Evolutionary conservation across 768 basidiomycete genomes (phyloP), one percentile per base, ranked within the genome.

Genomic region (Podaxis pistillaris): DNA sequence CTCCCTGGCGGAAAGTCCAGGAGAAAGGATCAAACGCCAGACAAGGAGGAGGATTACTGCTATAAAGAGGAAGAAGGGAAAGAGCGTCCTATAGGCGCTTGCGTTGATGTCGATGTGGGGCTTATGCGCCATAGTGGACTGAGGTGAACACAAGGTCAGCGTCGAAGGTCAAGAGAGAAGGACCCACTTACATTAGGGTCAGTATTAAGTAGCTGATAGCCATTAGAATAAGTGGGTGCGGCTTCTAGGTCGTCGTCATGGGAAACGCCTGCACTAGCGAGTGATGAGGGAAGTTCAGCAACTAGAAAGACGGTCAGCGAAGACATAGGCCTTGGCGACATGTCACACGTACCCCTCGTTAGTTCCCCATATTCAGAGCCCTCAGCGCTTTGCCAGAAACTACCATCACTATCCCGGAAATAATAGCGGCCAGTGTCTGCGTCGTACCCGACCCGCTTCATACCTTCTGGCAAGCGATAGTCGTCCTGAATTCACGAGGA

Each of bases 381-480:
- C 64, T 86, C 80, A 17, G 81, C 74, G n/a, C 84, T 78, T 56
- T 75, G 72, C 85, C 86, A 87, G 68, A 86, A 64, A 73, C 70
- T 74, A 9, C 90, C 89, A 52, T 79, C 80, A 13, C 65, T 51
- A 71, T 86, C 85, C 26, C 80, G 80, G 74, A 87, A 93, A 69
- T 81, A 80, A 76, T 92, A 91, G 53, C 81, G 76, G 54, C 83
- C 81, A 1, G 81, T 79, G 75, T 93, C 91, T 3, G 86, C 76
- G 73, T 93, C 91, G 69, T 92, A 93, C 11, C 90, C 91, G 61
- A 89, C 83, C 37, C 91, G 85, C 64, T 84, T 76, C 83, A 85
- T 81, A 56, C 84, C 84, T 62, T 80, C 81, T 12, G 84, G 83
- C 6, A 85, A 74, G 38, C 83, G 79, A 70, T 79, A 75, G 55